Base-by-base conservation (phyloP, 345 rosid species). In the Garcia nutans region DNA sequence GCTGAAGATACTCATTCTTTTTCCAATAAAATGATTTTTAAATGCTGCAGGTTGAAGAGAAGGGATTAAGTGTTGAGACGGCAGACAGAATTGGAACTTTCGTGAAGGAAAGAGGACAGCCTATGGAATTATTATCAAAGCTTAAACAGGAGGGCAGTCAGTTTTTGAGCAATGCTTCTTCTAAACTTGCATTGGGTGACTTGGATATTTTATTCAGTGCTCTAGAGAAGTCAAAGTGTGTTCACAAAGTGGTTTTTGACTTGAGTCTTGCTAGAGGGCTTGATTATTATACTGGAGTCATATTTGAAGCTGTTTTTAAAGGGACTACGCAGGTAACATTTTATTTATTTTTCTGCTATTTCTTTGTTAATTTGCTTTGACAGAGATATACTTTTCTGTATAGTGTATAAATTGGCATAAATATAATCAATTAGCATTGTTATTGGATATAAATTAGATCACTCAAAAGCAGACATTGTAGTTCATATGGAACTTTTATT, bases 201-300 rank as follows among this genome's bases (percentile, higher is more conserved):
- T 79, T 96, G 84, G 86, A 81, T 64, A 84, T 93, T 82, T 66
- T 96, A 83, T 96, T 96, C 86, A 89, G 89, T 78, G 96, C 97
- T 81, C 85, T 96, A 16, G 92, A 89, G 15, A 90, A 80, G 82
- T 86, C 99, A 62, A 87, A 88, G 80, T 89, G 97, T 78, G 87
- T 84, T 72, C 76, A 88, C 79, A 93, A 84, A 83, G 88, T 96
- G 74, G 91, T 92, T 75, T 96, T 96, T 83, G 99, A 96, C 81
- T 86, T 96, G 78, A 96, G 99, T 80, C 93, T 96, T 70, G 99
- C 98, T 62, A 89, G 99, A 83, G 99, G 99, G 64, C 99, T 96
- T 72, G 99, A 93, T 86, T 96, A 96, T 86, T 96, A 96, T 77
- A 93, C 99, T 0, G 99, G 99, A 10, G 92, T 96, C 64, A 92